phyloP scores from a whole-genome alignment of 345 rosid species.

The Populus euphratica region DNA sequence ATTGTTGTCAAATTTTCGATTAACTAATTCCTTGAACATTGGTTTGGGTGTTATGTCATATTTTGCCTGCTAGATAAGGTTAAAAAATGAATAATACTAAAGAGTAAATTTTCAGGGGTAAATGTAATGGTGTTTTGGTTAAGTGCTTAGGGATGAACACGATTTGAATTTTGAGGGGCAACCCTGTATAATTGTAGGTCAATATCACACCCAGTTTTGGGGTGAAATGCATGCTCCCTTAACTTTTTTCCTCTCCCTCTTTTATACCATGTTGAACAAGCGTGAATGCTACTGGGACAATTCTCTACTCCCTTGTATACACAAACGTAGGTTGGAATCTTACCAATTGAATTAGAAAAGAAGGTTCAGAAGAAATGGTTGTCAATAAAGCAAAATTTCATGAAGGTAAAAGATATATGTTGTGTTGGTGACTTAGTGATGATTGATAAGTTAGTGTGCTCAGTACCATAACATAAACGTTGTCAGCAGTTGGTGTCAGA shows the following conservation, averaged over 20 bases:
- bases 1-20: background rate
- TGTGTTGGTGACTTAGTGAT: background rate
- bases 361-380: background rate
- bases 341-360: background rate
- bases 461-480: background rate
- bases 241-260: background rate
- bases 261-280: background rate
- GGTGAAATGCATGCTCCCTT: background rate
- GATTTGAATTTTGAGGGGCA: background rate
- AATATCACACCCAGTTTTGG: background rate
- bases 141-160: background rate
- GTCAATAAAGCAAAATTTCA: background rate
- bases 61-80: background rate
- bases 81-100: background rate
- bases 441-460: background rate
- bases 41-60: background rate
- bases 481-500: background rate
- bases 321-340: background rate
- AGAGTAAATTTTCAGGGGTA: background rate
- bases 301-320: no score
- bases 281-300: background rate
- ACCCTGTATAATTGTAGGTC: background rate
- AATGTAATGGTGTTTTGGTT: background rate
- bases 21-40: background rate
- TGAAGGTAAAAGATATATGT: background rate